Conservation (phyloP, 1,284 basidiomycete genomes). For the Apiotrichum laibachii region DNA sequence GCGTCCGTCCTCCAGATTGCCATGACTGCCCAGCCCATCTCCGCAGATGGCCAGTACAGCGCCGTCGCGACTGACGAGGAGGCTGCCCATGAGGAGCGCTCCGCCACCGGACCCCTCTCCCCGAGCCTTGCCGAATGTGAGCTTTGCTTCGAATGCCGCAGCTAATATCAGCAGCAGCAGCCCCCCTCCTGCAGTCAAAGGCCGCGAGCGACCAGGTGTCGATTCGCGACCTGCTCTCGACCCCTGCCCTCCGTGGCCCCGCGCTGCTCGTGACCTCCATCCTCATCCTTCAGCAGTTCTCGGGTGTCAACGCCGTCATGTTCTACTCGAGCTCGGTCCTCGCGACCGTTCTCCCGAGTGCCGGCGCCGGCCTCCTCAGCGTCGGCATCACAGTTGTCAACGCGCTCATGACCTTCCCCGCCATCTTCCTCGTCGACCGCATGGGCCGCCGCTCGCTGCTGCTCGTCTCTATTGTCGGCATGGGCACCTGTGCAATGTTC, state of each 20-base stretch:
- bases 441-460: conserved; percentile 52
- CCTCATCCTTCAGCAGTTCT: conserved; percentile 75
- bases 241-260: conserved; percentile 63
- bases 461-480: conserved; percentile 58
- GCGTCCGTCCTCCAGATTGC: conserved; percentile 63
- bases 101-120: neutral
- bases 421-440: conserved; percentile 77
- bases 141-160: neutral
- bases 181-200: conserved; percentile 26
- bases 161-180: conserved; percentile 22
- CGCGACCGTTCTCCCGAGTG: conserved; percentile 67
- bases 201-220: conserved; percentile 50
- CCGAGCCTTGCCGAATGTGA: neutral
- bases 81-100: conserved; percentile 5
- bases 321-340: conserved; percentile 84
- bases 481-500: conserved; percentile 63
- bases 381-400: conserved; percentile 65
- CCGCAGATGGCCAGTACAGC: neutral
- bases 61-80: conserved; percentile 3
- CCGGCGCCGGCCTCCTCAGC: conserved; percentile 60
- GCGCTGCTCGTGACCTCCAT: conserved; percentile 68
- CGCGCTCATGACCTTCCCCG: conserved; percentile 71
- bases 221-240: conserved; percentile 50
- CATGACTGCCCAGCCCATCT: conserved; percentile 13
- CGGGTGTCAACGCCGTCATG: conserved; percentile 76